Evolutionary conservation across 2,329 filamentous ascomycete genomes (phyloP), one percentile per base, ranked within the genome.

Genomic region (Ophiostoma himal-ulmi): DNA sequence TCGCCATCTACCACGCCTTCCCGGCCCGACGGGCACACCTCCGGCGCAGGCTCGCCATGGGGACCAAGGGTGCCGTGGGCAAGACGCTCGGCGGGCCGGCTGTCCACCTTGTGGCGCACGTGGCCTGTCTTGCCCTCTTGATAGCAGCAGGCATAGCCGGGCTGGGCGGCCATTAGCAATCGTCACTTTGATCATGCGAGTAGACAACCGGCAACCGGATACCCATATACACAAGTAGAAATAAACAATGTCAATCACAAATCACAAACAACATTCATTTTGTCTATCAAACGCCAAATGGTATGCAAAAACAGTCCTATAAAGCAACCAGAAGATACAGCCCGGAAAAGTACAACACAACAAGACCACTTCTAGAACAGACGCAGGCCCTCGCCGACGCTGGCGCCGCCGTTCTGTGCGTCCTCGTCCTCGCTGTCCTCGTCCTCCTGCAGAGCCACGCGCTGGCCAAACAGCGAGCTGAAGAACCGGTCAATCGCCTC

Each of bases 401-500:
- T 37, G 60, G 79, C 81, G 17, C 78, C 80, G n/a, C 81, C 83
- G 76, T 83, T 82, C 72, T 84, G 71, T 7, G 52, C 72, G 3
- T 72, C 67, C 20, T 54, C 71, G 14, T 52, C 72, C 11, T 68
- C 72, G 30, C 36, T 67, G 34, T 62, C 68, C 22, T 85, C 83
- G 76, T 92, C 90, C 65, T 86, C 90, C 65, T 86, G 83, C 70
- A 93, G 80, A 75, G 84, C 82, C 77, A 90, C 84, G 78, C 88
- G 89, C 76, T 90, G 88, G 0, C 91, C 91, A 73, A 94, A 87
- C 73, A 94, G 79, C 36, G 89, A 90, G 17, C 88, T 88, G 77
- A 94, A 94, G 78, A 94, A 88, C 71, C 87, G 81, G 75, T 95
- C 92, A 71, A 93, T 88, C 70, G 94, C 93, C 72, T 87, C 85